Conservation (phyloP, 2,329 filamentous ascomycete genomes). For the Xylaria sp. region DNA sequence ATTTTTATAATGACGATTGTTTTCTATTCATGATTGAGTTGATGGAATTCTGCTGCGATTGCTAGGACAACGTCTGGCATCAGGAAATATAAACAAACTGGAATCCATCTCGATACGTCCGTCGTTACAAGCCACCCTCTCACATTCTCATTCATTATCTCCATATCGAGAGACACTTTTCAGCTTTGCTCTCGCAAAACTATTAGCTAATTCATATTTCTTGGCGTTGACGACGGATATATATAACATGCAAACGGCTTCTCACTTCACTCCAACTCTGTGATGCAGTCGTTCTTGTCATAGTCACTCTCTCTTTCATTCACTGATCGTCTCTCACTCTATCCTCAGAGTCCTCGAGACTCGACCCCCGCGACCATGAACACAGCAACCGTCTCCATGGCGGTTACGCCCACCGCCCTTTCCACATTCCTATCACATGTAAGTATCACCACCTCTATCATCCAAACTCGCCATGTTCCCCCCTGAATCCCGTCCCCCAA, state of each 20-base stretch:
- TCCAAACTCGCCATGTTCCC: neutral
- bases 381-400: constrained; percentile 74
- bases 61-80: too few species aligned
- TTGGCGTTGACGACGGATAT: too few species aligned
- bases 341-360: constrained; percentile 1
- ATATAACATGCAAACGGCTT: neutral
- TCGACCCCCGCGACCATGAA: constrained; percentile 36
- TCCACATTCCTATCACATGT: constrained; percentile 84
- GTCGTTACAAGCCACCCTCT: too few species aligned
- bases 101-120: too few species aligned
- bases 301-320: neutral
- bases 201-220: neutral
- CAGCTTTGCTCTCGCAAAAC: neutral
- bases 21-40: too few species aligned
- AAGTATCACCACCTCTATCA: constrained; percentile 34
- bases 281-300: neutral
- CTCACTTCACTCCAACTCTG: neutral
- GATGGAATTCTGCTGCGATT: too few species aligned
- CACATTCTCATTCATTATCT: too few species aligned
- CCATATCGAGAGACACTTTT: too few species aligned
- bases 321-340: neutral
- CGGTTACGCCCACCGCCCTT: constrained; percentile 81
- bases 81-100: too few species aligned
- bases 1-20: too few species aligned
- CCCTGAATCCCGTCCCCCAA: neutral